Percentiles rank a stretch among this genome's conserved stretches.
phyloP scores from a whole-genome alignment of 2,329 filamentous ascomycete species.

The Trichothecium roseum region DNA sequence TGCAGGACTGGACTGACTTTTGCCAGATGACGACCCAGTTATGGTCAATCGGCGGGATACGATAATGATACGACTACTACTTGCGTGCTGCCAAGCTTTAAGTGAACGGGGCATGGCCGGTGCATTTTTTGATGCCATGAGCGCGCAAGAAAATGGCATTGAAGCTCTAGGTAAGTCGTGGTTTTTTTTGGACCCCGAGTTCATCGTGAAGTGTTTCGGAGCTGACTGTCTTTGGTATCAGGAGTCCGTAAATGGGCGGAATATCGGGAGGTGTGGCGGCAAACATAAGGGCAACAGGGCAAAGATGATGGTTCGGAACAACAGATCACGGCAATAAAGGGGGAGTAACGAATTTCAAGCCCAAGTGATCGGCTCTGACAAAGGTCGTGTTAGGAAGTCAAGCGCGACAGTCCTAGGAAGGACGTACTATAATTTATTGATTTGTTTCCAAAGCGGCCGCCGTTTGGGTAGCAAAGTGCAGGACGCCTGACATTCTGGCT shows the following conservation, averaged over 20 bases:
- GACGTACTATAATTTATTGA: no score
- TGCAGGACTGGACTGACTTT: neutral
- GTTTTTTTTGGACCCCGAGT: neutral
- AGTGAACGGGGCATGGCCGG: slow-evolving; percentile 38
- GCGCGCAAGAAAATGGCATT: slow-evolving; percentile 37
- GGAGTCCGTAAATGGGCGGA: slow-evolving; percentile 49
- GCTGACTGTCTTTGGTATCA: slow-evolving; percentile 12
- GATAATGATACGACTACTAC: slow-evolving; percentile 41
- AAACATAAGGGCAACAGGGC: slow-evolving; percentile 20
- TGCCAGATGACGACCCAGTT: slow-evolving; percentile 31
- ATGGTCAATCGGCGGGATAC: slow-evolving; percentile 34
- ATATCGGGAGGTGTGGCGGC: slow-evolving; percentile 45
- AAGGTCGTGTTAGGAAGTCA: no score
- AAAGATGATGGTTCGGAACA: no score
- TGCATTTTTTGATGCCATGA: slow-evolving; percentile 47
- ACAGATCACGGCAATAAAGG: no score
- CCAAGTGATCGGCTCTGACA: neutral
- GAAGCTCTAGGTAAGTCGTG: slow-evolving; percentile 36
- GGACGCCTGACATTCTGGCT: no score
- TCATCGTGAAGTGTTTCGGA: neutral
- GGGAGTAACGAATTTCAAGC: no score
- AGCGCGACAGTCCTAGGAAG: no score
- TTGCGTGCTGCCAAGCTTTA: slow-evolving; percentile 38
- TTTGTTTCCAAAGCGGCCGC: no score
- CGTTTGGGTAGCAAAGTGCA: no score